Base-by-base conservation (phyloP, 495 filamentous ascomycete species). In the Ramalina peruviana region DNA sequence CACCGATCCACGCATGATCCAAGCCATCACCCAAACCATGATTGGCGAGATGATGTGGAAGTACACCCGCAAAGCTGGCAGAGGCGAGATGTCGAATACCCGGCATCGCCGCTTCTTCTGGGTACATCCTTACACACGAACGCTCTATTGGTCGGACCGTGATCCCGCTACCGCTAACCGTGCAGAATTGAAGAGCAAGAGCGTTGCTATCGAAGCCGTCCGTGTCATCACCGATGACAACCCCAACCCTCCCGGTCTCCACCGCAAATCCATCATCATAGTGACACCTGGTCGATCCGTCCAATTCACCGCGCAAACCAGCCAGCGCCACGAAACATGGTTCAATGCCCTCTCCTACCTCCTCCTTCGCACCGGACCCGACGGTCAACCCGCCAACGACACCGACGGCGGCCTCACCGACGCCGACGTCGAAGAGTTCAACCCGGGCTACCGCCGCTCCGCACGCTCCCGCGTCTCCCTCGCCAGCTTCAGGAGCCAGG, bases 21-120 rank as follows among this genome's bases (percentile, higher is more conserved):
- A 97, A 70, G 92, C 92, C 40, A 96, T 98, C 54, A 97, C 93
- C 6, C 92, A 98, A 65, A 98, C 92, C 11, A 98, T 98, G 92
- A 97, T 97, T 60, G 92, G 92, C 47, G 92, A 98, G 60, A 96
- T 88, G 64, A 75, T 97, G 15, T 98, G 92, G 92, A 98, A 98
- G 61, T 98, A 98, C 65, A 97, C 90, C 1, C 82, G 93, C 53
- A 93, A 86, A 66, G 73, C 88, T 51, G 89, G 88, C 16, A 81
- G 89, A 4, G 81, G 78, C 48, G 82, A 87, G 43, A 80, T 94
- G 67, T 96, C 90, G 4, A 79, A 77, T 50, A 94, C 87, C 36
- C 73, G 92, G 40, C 92, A 98, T 62, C 79, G 86, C 33, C 81
- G 92, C 25, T 98, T 94, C 70, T 98, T 98, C 77, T 98, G 92